Percentiles rank a stretch among this genome's conserved stretches.
Evolutionary conservation across 2,329 filamentous ascomycete genomes (phyloP).

Genomic region (Phialophora verrucosa): DNA sequence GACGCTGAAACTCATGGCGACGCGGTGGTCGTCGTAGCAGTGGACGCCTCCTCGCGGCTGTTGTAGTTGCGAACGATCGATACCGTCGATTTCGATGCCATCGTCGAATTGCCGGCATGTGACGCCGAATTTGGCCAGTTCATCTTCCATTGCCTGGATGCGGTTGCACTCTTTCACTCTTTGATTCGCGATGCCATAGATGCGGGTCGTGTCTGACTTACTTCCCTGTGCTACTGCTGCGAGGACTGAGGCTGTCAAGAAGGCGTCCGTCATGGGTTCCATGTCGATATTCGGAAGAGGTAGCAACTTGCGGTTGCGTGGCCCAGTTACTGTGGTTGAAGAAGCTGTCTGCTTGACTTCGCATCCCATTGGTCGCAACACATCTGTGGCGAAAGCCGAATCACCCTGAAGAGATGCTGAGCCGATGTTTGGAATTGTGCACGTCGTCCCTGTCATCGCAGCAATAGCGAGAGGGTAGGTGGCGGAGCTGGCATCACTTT

Average conservation of each 20-base stretch:
- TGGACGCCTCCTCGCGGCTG: slow-evolving; percentile 72
- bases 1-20: slow-evolving; percentile 98
- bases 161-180: slow-evolving; percentile 98
- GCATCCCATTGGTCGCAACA: slow-evolving; percentile 92
- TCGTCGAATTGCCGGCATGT: slow-evolving; percentile 86
- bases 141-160: slow-evolving; percentile 91
- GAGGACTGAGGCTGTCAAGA: slow-evolving; percentile 90
- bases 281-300: slow-evolving; percentile 87
- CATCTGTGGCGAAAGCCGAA: slow-evolving; percentile 88
- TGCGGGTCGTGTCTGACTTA: slow-evolving; percentile 70
- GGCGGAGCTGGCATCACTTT: slow-evolving; percentile 96
- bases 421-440: slow-evolving; percentile 95
- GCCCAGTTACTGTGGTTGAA: slow-evolving; percentile 92
- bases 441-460: slow-evolving; percentile 93
- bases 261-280: slow-evolving; percentile 99
- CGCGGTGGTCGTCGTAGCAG: slow-evolving; percentile 97
- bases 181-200: slow-evolving; percentile 95
- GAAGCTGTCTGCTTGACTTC: slow-evolving; percentile 79
- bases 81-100: slow-evolving; percentile 74
- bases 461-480: slow-evolving; percentile 95
- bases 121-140: slow-evolving; percentile 92
- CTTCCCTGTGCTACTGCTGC: slow-evolving; percentile 82
- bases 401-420: slow-evolving; percentile 91
- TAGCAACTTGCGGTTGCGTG: slow-evolving; percentile 72
- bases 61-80: slow-evolving; percentile 57